Evolutionary conservation across 768 basidiomycete species (phyloP).

Genomic region (Terana coerulea): DNA sequence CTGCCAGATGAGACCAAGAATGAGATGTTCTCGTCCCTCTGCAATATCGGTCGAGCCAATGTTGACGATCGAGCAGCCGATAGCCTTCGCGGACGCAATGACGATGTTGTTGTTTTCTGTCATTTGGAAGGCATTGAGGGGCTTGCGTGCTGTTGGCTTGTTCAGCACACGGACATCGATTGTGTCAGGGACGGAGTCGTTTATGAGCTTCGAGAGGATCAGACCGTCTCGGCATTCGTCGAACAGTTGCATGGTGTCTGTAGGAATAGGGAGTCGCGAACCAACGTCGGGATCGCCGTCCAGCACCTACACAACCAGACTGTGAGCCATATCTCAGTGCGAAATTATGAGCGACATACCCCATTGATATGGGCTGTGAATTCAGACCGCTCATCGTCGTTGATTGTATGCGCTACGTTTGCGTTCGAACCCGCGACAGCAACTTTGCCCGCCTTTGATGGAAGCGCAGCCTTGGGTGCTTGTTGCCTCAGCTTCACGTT

Average conservation of each 20-base stretch:
- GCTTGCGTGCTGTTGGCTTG: conserved; percentile 74
- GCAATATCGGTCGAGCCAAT: conserved; percentile 92
- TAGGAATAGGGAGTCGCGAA: conserved; percentile 84
- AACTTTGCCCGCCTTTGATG: conserved; percentile 81
- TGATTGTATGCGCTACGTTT: conserved; percentile 95
- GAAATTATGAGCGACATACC: conserved; percentile 44
- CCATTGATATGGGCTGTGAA: conserved; percentile 99
- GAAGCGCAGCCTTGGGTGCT: conserved; percentile 35
- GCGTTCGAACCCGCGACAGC: conserved; percentile 93
- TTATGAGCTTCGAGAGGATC: conserved; percentile 96
- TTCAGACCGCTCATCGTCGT: conserved; percentile 91
- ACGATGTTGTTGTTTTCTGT: conserved; percentile 99
- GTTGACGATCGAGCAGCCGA: conserved; percentile 98
- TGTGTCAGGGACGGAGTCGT: conserved; percentile 98
- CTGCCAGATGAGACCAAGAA: conserved; percentile 98
- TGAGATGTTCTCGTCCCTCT: conserved; percentile 93
- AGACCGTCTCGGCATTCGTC: conserved; percentile 96
- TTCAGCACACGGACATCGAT: conserved; percentile 98
- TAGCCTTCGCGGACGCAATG: conserved; percentile 96
- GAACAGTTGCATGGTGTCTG: conserved; percentile 96
- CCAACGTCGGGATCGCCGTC: conserved; percentile 87
- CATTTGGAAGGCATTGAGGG: conserved; percentile 97
- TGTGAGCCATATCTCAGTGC: neutral
- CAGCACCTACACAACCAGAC: conserved; percentile 65
- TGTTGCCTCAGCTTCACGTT: conserved; percentile 74